Evolutionary conservation across 257 asterid genomes (phyloP).

Genomic region (Fraxinus quadrangulata): DNA sequence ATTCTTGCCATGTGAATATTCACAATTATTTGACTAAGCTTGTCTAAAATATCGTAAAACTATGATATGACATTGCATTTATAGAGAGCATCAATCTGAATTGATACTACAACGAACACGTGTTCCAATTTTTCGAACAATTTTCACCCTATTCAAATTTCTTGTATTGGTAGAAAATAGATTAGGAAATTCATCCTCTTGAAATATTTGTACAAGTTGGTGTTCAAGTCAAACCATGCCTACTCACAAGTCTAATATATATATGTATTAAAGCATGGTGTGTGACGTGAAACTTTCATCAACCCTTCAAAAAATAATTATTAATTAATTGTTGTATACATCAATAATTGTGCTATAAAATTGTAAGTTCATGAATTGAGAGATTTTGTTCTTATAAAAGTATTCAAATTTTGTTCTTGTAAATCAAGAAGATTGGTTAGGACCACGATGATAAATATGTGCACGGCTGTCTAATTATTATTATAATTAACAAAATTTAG

Average conservation of each 20-base stretch:
- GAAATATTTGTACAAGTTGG: neutral
- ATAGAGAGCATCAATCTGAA: no score
- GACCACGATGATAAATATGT: slow-evolving; percentile 18
- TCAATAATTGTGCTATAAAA: slow-evolving; percentile 14
- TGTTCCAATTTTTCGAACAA: no score
- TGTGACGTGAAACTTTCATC: neutral
- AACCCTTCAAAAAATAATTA: neutral
- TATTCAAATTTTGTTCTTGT: neutral
- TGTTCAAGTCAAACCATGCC: neutral
- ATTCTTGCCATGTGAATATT: no score
- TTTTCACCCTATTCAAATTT: neutral
- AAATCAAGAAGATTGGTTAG: neutral
- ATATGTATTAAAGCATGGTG: neutral
- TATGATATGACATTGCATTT: no score
- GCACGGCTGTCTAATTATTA: slow-evolving; percentile 18
- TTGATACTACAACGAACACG: no score
- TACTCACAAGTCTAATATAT: neutral
- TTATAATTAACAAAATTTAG: slow-evolving; percentile 4
- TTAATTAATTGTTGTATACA: neutral
- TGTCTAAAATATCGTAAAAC: no score
- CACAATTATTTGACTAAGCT: no score
- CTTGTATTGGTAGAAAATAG: neutral
- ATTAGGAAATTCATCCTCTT: neutral
- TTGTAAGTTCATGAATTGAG: slow-evolving; percentile 14
- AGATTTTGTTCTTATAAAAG: neutral